Percentiles rank a stretch among this genome's conserved stretches.
Conservation (phyloP, 2,329 filamentous ascomycete genomes). For the Ceratocystis alfenasii region DNA sequence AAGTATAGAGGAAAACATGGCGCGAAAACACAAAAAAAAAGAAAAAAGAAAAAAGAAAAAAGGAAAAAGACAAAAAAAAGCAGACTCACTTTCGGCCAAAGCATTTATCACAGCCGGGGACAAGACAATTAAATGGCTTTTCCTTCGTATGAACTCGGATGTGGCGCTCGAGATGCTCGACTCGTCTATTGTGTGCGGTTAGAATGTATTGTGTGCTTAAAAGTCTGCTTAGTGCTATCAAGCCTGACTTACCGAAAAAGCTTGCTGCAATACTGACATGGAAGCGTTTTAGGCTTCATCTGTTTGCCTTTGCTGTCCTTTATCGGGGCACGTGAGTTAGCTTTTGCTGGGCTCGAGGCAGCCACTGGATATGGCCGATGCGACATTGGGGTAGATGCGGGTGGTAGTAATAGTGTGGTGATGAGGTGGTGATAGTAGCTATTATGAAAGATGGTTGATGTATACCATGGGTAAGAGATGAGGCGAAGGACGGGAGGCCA, state of each 20-base stretch:
- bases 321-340: background rate
- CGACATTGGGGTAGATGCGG: background rate
- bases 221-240: constrained; percentile 13
- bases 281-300: constrained; percentile 49
- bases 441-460: constrained; percentile 2
- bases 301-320: constrained; percentile 38
- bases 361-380: constrained; percentile 1
- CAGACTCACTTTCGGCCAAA: constrained; percentile 47
- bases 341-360: background rate
- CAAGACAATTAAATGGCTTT: constrained; percentile 49
- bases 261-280: constrained; percentile 52
- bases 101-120: constrained; percentile 49
- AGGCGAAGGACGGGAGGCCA: background rate
- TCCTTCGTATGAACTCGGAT: constrained; percentile 54
- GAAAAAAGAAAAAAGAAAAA: background rate
- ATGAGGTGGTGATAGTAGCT: background rate
- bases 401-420: background rate
- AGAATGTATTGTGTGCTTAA: constrained; percentile 19
- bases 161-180: constrained; percentile 53
- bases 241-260: constrained; percentile 43
- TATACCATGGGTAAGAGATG: constrained; percentile 12
- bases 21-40: constrained; percentile 6
- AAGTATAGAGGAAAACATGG: constrained; percentile 8
- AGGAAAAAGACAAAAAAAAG: background rate
- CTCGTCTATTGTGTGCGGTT: constrained; percentile 37